Evolutionary conservation across 306 rosid species (phyloP), one percentile per base, ranked within the genome.

Genomic region (Hippophae gyantsensis): DNA sequence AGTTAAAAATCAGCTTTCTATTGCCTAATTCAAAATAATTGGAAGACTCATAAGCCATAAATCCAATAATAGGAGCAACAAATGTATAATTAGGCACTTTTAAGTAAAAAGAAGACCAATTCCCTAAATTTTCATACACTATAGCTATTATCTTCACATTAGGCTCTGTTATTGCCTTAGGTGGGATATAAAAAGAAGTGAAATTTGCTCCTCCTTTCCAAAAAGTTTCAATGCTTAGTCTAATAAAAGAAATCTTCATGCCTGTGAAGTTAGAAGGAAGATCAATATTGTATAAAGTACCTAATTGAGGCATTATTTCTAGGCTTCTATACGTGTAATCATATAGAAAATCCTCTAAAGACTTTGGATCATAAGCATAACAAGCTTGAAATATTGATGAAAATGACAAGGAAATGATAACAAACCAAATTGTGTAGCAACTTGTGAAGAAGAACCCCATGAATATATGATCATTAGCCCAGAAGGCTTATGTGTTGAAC

Each of bases 211-310:
- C 96, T 69, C 74, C 80, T 10, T 44, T 48, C 79, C 83, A 78
- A 41, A 92, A 72, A 12, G 79, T 74, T 5, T 58, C 63, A 6
- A 64, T 78, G 49, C 82, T 69, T 50, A 85, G 40, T 68, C 99
- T 69, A 66, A 77, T 58, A 43, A 70, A 78, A 3, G 83, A 74
- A 60, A 73, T 63, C 59, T 82, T 48, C 63, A 92, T 84, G 27
- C 93, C 95, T 1, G 93, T 75, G 72, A 78, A 80, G 68, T 92
- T 85, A 9, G 93, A 41, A 46, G 95, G 95, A 43, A 87, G 78
- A 57, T 83, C 41, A 44, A 86, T 55, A 7, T 75, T 70, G 80
- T 85, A 85, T 6, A 81, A 13, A 50, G 45, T 48, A 55, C 89
- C 95, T 42, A 93, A 81, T 53, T 44, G 72, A 10, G 85, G 85